Conservation (phyloP, 2,329 filamentous ascomycete species). For the Periconia macrospinosa region DNA sequence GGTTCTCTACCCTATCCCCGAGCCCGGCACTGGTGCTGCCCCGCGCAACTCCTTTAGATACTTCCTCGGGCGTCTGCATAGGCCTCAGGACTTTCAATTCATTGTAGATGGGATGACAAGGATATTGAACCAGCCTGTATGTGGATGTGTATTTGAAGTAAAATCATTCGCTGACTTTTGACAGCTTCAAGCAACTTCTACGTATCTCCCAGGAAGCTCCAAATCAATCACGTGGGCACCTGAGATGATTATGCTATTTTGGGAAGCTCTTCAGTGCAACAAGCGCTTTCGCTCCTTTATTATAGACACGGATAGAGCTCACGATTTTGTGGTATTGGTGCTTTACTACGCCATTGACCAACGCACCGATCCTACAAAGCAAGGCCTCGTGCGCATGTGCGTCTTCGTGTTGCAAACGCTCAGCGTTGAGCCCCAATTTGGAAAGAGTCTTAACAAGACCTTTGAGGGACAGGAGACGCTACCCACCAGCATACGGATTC, state of each 20-base stretch:
- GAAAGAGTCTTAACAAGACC: constrained; percentile 81
- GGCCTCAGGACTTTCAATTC: constrained; percentile 97
- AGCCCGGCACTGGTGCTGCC: constrained; percentile 64
- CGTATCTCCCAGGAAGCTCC: constrained; percentile 85
- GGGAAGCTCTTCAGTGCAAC: constrained; percentile 97
- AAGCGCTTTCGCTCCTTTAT: constrained; percentile 96
- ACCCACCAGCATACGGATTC: constrained; percentile 77
- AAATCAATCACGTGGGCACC: constrained; percentile 82
- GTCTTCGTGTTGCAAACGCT: constrained; percentile 95
- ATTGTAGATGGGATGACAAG: constrained; percentile 92
- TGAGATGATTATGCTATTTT: constrained; percentile 95
- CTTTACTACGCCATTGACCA: constrained; percentile 93
- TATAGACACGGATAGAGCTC: constrained; percentile 88
- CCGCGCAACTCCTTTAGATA: constrained; percentile 93
- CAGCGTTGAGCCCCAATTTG: constrained; percentile 90
- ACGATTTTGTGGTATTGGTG: constrained; percentile 89
- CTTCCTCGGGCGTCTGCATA: constrained; percentile 85
- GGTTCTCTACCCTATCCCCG: constrained; percentile 84
- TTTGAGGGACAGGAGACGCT: constrained; percentile 90
- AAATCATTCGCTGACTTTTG: constrained; percentile 20
- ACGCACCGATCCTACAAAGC: constrained; percentile 81
- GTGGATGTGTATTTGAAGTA: constrained; percentile 1
- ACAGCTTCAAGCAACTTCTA: constrained; percentile 78
- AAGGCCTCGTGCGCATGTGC: constrained; percentile 94
- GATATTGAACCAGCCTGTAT: constrained; percentile 81